Evolutionary conservation across 2,329 filamentous ascomycete species (phyloP).

Genomic region (Penicillium sclerotigenum): DNA sequence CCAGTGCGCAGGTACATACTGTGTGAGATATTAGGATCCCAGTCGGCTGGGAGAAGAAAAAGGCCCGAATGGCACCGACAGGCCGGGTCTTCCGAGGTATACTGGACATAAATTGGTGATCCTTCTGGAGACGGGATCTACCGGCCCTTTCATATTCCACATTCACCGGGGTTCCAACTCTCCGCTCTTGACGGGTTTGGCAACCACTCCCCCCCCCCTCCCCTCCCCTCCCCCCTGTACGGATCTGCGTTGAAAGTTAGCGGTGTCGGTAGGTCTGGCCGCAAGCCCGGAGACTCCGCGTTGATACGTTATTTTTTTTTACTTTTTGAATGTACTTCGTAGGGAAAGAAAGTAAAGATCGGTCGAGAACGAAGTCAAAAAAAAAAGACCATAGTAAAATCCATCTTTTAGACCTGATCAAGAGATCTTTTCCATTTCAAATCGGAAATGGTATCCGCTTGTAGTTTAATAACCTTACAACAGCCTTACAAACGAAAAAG

Average conservation of each 20-base stretch:
- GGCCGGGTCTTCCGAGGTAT: neutral
- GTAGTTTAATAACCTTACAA: neutral
- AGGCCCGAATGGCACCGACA: neutral
- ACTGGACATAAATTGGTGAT: neutral
- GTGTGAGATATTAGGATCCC: neutral
- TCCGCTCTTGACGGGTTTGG: neutral
- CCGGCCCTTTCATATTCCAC: slow-evolving; percentile 6
- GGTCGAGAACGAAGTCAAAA: neutral
- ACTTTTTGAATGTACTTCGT: neutral
- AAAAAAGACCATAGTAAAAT: no score
- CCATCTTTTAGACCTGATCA: no score
- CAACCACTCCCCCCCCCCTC: neutral
- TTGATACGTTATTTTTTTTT: neutral
- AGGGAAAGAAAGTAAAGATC: neutral
- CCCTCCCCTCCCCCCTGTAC: neutral
- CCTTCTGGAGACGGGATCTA: slow-evolving; percentile 5
- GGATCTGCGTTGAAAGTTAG: neutral
- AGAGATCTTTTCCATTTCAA: neutral
- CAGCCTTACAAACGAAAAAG: neutral
- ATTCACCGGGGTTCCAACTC: neutral
- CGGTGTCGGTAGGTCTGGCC: neutral
- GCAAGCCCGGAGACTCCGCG: neutral
- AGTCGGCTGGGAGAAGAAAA: neutral
- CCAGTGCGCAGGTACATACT: neutral
- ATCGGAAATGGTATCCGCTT: slow-evolving; percentile 2